Evolutionary conservation across 192 early-diverging fungal genomes (phyloP).

Genomic region (Coemansia sp.): DNA sequence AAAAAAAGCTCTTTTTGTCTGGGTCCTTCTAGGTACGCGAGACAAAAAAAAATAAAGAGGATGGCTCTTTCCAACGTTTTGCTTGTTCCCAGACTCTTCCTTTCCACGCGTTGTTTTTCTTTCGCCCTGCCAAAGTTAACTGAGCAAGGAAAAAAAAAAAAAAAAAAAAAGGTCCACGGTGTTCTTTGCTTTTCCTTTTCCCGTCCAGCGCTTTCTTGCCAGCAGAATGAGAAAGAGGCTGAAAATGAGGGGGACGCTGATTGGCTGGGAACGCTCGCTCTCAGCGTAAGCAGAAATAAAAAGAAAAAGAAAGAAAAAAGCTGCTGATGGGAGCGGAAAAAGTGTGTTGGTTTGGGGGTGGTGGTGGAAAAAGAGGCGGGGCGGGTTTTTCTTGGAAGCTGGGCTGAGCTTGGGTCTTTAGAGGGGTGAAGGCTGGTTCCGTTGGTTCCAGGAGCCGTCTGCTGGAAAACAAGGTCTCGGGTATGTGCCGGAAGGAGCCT

Average conservation of each 20-base stretch:
- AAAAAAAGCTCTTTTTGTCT: too few relatives aligned
- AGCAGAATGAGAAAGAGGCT: too few relatives aligned
- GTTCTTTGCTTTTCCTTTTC: too few relatives aligned
- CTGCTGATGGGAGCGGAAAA: not conserved
- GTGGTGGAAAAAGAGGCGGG: not conserved
- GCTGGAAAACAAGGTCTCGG: not conserved
- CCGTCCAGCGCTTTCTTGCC: too few relatives aligned
- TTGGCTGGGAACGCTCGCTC: conserved; percentile 8
- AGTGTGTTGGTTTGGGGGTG: not conserved
- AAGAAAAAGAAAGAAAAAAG: not conserved
- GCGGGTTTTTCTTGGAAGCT: too few relatives aligned
- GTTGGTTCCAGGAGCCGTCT: not conserved
- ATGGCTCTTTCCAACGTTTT: too few relatives aligned
- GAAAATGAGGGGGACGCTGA: conserved; percentile 2
- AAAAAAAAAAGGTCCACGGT: not conserved
- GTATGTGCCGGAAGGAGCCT: not conserved
- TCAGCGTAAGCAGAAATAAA: conserved; percentile 9
- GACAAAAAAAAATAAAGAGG: too few relatives aligned
- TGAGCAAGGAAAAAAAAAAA: not conserved
- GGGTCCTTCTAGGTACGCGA: too few relatives aligned
- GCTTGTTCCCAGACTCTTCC: too few relatives aligned
- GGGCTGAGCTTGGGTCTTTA: not conserved
- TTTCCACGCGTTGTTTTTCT: too few relatives aligned
- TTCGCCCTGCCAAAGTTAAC: too few relatives aligned
- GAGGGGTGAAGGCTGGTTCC: too few relatives aligned